Evolutionary conservation across 176 grass and related monocot species (phyloP).

Genomic region (Oryza longistaminata): DNA sequence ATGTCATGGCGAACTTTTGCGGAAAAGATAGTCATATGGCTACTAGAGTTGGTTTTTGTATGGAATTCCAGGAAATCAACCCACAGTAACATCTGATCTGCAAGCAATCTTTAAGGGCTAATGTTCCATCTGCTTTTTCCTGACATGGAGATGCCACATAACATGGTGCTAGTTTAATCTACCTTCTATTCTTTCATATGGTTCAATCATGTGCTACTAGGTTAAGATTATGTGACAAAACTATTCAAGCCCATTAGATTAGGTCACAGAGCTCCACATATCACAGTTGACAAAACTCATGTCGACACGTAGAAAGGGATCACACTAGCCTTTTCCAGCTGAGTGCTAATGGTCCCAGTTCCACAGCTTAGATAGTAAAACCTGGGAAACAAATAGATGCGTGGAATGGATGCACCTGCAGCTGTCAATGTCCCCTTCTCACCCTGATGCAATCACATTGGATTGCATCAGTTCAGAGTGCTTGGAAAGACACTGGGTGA

Average conservation of each 20-base stretch:
- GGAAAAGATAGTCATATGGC: neutral
- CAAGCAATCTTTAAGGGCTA: neutral
- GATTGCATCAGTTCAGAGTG: slow-evolving; percentile 35
- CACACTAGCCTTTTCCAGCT: neutral
- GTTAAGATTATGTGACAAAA: neutral
- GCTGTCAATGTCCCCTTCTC: neutral
- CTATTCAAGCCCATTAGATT: neutral
- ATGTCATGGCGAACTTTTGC: neutral
- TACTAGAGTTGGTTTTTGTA: neutral
- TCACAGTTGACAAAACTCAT: neutral
- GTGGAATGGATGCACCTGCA: neutral
- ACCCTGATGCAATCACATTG: slow-evolving; percentile 18
- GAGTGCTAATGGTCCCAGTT: neutral
- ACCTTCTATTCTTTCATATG: neutral
- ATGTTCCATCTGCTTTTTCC: neutral
- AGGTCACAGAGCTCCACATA: neutral
- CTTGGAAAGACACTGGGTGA: neutral
- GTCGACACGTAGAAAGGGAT: slow-evolving; percentile 17
- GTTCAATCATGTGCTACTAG: neutral
- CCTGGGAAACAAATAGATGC: neutral
- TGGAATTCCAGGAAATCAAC: neutral
- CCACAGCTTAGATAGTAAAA: slow-evolving; percentile 11
- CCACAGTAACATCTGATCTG: neutral
- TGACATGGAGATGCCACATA: neutral
- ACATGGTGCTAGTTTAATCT: neutral